Evolutionary conservation across 345 rosid species (phyloP).

Genomic region (Hirschfeldia incana): DNA sequence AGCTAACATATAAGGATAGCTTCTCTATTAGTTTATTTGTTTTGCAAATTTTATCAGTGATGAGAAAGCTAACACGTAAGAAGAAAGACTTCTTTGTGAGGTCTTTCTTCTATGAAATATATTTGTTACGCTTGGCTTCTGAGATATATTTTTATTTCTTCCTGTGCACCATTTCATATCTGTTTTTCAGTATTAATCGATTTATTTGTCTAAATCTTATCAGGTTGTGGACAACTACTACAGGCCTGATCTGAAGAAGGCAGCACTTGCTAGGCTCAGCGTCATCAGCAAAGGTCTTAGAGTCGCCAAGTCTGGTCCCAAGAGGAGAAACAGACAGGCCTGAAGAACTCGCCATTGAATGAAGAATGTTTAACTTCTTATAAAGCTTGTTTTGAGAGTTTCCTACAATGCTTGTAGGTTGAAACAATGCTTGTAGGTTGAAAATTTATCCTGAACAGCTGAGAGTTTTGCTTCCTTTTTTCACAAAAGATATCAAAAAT

Average conservation of each 20-base stretch:
- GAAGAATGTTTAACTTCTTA: background rate
- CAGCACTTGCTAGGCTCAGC: constrained; percentile 1
- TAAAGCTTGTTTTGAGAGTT: constrained; percentile 5
- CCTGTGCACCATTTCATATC: background rate
- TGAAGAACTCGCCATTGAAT: background rate
- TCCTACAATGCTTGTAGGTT: constrained; percentile 11
- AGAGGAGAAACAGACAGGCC: constrained; percentile 46
- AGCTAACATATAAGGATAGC: too few species aligned
- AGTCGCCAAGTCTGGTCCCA: background rate
- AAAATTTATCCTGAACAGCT: constrained; percentile 20
- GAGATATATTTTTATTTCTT: constrained; percentile 24
- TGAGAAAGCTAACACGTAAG: background rate
- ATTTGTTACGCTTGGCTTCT: constrained; percentile 26
- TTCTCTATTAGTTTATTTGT: too few species aligned
- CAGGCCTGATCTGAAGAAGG: background rate
- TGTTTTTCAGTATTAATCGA: background rate
- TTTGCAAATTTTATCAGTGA: background rate
- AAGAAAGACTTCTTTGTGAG: background rate
- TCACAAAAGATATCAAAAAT: too few species aligned
- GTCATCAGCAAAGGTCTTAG: background rate
- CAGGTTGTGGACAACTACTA: background rate
- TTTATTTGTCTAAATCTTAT: background rate
- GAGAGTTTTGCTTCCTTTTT: constrained; percentile 13
- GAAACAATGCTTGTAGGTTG: constrained; percentile 27
- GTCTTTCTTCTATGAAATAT: background rate